A percentile compares a stretch with the other conserved stretches of the same genome.
Evolutionary conservation across 2,329 filamentous ascomycete species (phyloP).

Genomic region (Rhinocladiella mackenziei): DNA sequence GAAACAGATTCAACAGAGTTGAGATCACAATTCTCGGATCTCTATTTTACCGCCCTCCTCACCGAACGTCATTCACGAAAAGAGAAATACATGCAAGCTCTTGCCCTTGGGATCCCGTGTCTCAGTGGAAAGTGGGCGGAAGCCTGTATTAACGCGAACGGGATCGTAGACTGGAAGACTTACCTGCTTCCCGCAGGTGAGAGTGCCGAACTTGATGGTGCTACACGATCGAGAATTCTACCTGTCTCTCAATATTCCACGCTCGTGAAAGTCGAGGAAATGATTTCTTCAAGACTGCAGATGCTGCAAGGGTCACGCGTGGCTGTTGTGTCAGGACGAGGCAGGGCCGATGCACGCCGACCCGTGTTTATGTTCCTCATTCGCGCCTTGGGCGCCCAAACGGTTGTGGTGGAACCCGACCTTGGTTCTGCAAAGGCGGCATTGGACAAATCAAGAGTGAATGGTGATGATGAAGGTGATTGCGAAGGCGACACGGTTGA

Average conservation of each 20-base stretch:
- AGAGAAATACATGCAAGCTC: slow-evolving; percentile 88
- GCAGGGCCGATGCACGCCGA: slow-evolving; percentile 59
- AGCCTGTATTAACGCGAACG: slow-evolving; percentile 60
- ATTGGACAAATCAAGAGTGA: slow-evolving; percentile 1
- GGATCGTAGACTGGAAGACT: slow-evolving; percentile 67
- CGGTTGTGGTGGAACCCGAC: slow-evolving; percentile 62
- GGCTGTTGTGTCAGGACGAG: slow-evolving; percentile 66
- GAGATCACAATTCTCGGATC: slow-evolving; percentile 47
- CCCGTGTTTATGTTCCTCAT: slow-evolving; percentile 76
- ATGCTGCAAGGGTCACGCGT: slow-evolving; percentile 63
- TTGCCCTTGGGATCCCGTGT: slow-evolving; percentile 84
- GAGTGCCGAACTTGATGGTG: slow-evolving; percentile 70
- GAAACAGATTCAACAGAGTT: slow-evolving; percentile 49
- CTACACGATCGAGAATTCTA: slow-evolving; percentile 70
- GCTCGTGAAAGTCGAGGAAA: slow-evolving; percentile 53
- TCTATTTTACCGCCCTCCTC: slow-evolving; percentile 80
- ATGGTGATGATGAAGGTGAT: neutral
- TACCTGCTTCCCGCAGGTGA: slow-evolving; percentile 85
- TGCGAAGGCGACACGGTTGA: slow-evolving; percentile 52
- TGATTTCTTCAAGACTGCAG: slow-evolving; percentile 58
- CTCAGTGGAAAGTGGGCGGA: slow-evolving; percentile 77
- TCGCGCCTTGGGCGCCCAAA: slow-evolving; percentile 68
- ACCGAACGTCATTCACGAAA: slow-evolving; percentile 81
- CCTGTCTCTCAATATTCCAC: too few species aligned
- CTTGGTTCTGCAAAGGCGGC: slow-evolving; percentile 60